Evolutionary conservation across 2,329 filamentous ascomycete genomes (phyloP).

Genomic region (Plectosphaerella plurivora): DNA sequence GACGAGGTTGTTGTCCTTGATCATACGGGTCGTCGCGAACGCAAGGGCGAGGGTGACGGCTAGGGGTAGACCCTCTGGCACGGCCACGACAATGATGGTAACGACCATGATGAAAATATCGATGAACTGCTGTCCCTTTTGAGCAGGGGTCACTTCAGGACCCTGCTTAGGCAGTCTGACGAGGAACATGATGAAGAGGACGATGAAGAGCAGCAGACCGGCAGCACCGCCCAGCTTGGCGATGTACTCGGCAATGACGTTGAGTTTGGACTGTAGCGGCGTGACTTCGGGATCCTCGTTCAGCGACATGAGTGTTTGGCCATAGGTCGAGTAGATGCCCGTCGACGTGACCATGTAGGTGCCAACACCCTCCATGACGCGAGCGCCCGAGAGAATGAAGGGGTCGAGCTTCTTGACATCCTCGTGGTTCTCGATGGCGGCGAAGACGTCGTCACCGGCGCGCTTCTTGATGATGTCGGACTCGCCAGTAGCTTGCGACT

Average conservation of each 20-base stretch:
- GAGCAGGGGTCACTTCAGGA: slow-evolving; percentile 46
- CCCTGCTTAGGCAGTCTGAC: slow-evolving; percentile 55
- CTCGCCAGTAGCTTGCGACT: slow-evolving; percentile 75
- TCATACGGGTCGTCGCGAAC: slow-evolving; percentile 73
- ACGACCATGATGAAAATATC: slow-evolving; percentile 75
- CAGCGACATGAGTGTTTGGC: slow-evolving; percentile 69
- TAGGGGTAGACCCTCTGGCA: slow-evolving; percentile 72
- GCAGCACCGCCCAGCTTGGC: slow-evolving; percentile 74
- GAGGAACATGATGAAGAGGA: slow-evolving; percentile 82
- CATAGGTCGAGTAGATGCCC: slow-evolving; percentile 69
- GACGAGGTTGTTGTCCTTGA: slow-evolving; percentile 73
- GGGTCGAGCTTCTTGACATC: slow-evolving; percentile 70
- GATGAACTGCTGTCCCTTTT: slow-evolving; percentile 75
- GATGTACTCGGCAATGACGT: slow-evolving; percentile 71
- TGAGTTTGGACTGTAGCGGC: slow-evolving; percentile 72
- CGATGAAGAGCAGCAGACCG: slow-evolving; percentile 74
- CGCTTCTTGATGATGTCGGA: slow-evolving; percentile 71
- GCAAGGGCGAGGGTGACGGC: slow-evolving; percentile 75
- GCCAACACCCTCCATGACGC: slow-evolving; percentile 72
- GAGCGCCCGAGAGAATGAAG: slow-evolving; percentile 80
- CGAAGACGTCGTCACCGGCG: slow-evolving; percentile 62
- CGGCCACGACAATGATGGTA: slow-evolving; percentile 75
- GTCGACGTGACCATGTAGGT: slow-evolving; percentile 72
- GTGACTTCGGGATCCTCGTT: slow-evolving; percentile 72
- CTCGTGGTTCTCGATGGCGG: slow-evolving; percentile 63